Base-by-base conservation (phyloP, 1,139 yeast species). In the Saccharomycopsis hybrid region DNA sequence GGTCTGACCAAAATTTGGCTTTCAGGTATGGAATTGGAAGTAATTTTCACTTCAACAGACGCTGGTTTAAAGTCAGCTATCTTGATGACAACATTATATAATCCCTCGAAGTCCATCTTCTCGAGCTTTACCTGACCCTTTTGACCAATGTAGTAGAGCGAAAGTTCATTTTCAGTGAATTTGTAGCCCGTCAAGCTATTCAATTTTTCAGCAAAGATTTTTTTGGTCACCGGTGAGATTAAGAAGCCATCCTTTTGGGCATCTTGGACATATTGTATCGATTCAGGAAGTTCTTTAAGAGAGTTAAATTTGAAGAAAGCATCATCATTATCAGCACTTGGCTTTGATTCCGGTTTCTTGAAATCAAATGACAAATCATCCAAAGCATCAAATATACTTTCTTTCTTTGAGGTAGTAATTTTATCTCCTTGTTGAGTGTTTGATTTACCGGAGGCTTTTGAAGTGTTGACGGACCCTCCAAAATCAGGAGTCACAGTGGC, bases 71-170 rank as follows among this genome's bases (percentile, higher is more conserved):
- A 13, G 13, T 11, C 9, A 5, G 24, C 39, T 9, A 36, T 13
- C 39, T 36, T 36, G 9, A 36, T 36, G n/a, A 25, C 29, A 18
- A 41, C 32, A 31, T 50, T 42, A 31, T 46, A 43, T 9, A 28
- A 25, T 2, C 50, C 53, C 8, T 37, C 51, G 25, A 36, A 41
- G 24, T 45, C 51, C 9, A 49, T 37, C 11, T 35, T 30, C n/a
- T 31, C 40, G 5, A 45, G 29, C 30, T 25, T 9, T 11, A 5
- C 25, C 9, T 35, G 27, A 7, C 18, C 30, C 9, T 33, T 40
- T 5, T 30, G 33, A 5, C 36, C 25, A 25, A 28, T n/a, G 31
- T 43, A 40, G n/a, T 32, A 41, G 27, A 43, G 39, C n/a, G 39
- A 27, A 30, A 48, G 30, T 33, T 43, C 44, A 9, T 32, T n/a